Evolutionary conservation across 2,329 filamentous ascomycete genomes (phyloP), one percentile per base, ranked within the genome.

Genomic region (Talaromyces sp.): DNA sequence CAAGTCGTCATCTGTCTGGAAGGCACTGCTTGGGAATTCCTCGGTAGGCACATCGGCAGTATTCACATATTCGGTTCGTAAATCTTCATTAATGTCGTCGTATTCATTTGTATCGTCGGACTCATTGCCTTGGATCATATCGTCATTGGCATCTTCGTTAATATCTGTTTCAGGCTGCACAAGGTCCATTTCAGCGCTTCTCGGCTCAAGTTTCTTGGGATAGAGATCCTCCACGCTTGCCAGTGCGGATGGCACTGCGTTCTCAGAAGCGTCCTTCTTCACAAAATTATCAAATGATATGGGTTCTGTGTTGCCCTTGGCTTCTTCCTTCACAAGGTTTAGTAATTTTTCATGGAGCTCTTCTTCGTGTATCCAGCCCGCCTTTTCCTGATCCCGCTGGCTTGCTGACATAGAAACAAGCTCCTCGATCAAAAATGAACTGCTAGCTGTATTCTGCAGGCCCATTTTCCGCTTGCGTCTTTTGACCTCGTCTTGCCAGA

Each of bases 351-450:
- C 79, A 33, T 85, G 81, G 70, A 89, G 93, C 70, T 96, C 93
- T 54, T 91, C 87, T 72, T 98, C 93, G 67, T 97, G 93, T 60
- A 97, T 89, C 93, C 95, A 99, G 0, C 87, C 88, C n/a, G 87
- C 85, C n/a, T 85, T 81, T 44, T 88, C 84, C 2, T 86, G 85
- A 63, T 90, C 83, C 58, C 92, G 84, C 33, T 87, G 81, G 73
- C 95, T 90, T 6, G 92, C 92, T 44, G 92, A 96, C 88, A 98
- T 96, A 2, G 92, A 91, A 3, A 96, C 84, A 62, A 98, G 77
- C 4, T 87, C 92, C 66, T 96, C 93, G 0, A 87, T 81, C 1
- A 90, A 87, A 65, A 96, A 96, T 0, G 92, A 90, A 64, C 85
- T 93, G 68, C 86, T 91, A 5, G 82, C 85, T 33, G 86, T 82